These are phyloP conservation scores for Dalbergia cochinchinensis DNA, from an alignment of 306 rosid genomes.

Conservation along the genomic window DNA sequence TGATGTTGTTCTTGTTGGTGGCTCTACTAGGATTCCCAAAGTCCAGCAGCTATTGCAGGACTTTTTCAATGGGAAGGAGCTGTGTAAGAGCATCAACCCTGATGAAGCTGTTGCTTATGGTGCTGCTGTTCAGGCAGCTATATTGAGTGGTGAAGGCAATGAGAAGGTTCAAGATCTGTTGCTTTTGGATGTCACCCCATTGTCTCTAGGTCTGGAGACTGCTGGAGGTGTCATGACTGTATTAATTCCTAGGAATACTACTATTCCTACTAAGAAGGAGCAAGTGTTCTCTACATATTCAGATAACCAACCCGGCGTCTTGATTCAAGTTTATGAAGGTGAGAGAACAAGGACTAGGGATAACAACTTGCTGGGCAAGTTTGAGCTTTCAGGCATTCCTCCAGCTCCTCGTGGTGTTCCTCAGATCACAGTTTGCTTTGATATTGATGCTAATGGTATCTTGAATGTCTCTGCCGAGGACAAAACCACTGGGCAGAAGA, in stretches of 20 bases:
- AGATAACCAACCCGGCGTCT: constrained; percentile 79
- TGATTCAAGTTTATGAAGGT: constrained; percentile 83
- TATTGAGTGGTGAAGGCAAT: constrained; percentile 78
- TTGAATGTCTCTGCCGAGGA: constrained; percentile 79
- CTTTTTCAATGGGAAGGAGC: constrained; percentile 81
- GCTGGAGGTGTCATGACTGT: constrained; percentile 88
- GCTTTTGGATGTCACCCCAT: constrained; percentile 77
- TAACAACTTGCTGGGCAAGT: constrained; percentile 79
- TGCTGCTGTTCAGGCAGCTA: constrained; percentile 83
- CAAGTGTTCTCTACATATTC: constrained; percentile 76
- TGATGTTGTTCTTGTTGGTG: constrained; percentile 85
- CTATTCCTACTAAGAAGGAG: constrained; percentile 83
- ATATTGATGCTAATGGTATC: constrained; percentile 77
- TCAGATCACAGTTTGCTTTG: constrained; percentile 77
- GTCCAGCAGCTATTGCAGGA: constrained; percentile 82
- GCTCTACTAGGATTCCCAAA: constrained; percentile 83
- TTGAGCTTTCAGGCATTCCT: constrained; percentile 81
- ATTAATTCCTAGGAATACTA: constrained; percentile 74
- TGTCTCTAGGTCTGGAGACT: constrained; percentile 74
- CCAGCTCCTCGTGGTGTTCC: constrained; percentile 87
- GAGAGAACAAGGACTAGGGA: constrained; percentile 74
- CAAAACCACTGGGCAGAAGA: constrained; percentile 80
- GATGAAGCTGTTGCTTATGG: constrained; percentile 86
- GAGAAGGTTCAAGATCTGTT: constrained; percentile 80
- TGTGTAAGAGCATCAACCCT: constrained; percentile 79